Conservation (phyloP, 2,329 filamentous ascomycete species). For the Pseudogymnoascus sp. region DNA sequence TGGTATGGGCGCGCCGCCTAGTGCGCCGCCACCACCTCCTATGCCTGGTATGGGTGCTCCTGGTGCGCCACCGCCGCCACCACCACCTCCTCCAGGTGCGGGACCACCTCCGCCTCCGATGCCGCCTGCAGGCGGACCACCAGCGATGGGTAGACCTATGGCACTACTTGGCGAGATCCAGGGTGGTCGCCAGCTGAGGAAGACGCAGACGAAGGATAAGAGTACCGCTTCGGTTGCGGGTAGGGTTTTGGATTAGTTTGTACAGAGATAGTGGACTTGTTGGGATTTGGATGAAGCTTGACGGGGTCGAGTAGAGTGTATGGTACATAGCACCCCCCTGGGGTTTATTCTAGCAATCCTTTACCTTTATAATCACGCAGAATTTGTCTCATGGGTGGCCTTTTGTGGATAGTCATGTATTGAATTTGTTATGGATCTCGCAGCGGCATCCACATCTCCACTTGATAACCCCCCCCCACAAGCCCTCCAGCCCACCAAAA, state of each 20-base stretch:
- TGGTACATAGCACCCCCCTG: conserved; percentile 1
- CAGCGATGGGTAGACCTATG: conserved; percentile 44
- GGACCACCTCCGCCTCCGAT: conserved; percentile 28
- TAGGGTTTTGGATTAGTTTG: conserved; percentile 49
- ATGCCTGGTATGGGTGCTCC: conserved; percentile 30
- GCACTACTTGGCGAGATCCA: conserved; percentile 79
- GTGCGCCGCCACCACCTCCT: conserved; percentile 31
- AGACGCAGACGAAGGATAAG: conserved; percentile 84
- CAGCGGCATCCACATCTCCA: neutral
- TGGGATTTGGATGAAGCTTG: neutral
- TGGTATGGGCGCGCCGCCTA: conserved; percentile 33
- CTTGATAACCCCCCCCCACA: neutral
- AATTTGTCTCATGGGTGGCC: neutral
- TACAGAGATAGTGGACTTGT: neutral
- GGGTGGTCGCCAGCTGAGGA: conserved; percentile 70
- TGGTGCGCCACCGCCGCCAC: conserved; percentile 39
- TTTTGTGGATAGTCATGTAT: neutral
- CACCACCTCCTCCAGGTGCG: conserved; percentile 22
- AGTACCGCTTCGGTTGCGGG: conserved; percentile 68
- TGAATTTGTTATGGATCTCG: neutral
- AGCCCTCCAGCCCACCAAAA: neutral
- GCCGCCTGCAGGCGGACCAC: conserved; percentile 29
- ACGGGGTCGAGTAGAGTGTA: neutral
- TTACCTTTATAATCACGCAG: conserved; percentile 1
- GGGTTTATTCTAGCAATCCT: conserved; percentile 9